phyloP scores from a whole-genome alignment of 2,329 filamentous ascomycete genomes.

The Ophiocordyceps camponoti-leonardi region DNA sequence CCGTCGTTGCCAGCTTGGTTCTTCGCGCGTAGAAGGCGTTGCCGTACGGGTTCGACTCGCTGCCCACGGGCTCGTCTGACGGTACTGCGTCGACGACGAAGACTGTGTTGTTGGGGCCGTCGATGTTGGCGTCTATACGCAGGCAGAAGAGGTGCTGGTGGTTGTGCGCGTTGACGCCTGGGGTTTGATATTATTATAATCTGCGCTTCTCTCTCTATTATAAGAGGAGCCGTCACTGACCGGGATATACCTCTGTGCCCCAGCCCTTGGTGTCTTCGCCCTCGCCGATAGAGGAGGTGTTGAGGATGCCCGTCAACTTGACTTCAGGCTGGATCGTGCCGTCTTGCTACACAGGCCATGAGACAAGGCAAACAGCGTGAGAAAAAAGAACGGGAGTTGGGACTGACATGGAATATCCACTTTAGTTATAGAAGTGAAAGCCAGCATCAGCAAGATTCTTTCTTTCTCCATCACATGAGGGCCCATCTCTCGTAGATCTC shows the following conservation, averaged over 20 bases:
- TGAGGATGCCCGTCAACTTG: conserved; percentile 33
- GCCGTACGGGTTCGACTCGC: conserved; percentile 52
- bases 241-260: conserved; percentile 37
- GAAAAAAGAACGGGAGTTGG: too few species aligned
- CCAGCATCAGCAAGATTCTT: neutral
- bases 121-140: conserved; percentile 47
- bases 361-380: too few species aligned
- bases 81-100: conserved; percentile 53
- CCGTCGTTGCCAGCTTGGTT: conserved; percentile 9
- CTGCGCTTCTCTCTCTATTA: too few species aligned
- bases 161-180: conserved; percentile 46
- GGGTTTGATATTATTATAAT: conserved; percentile 19
- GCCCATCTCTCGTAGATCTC: too few species aligned
- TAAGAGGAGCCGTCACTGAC: neutral
- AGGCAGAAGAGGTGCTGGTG: conserved; percentile 56
- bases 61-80: conserved; percentile 45
- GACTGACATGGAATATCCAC: conserved; percentile 63
- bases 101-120: conserved; percentile 44
- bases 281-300: conserved; percentile 23
- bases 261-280: conserved; percentile 20
- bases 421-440: conserved; percentile 23
- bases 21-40: conserved; percentile 45
- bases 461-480: too few species aligned
- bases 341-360: conserved; percentile 26
- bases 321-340: conserved; percentile 48